phyloP scores from a whole-genome alignment of 2,329 filamentous ascomycete genomes.

The Colletotrichum coccodes region DNA sequence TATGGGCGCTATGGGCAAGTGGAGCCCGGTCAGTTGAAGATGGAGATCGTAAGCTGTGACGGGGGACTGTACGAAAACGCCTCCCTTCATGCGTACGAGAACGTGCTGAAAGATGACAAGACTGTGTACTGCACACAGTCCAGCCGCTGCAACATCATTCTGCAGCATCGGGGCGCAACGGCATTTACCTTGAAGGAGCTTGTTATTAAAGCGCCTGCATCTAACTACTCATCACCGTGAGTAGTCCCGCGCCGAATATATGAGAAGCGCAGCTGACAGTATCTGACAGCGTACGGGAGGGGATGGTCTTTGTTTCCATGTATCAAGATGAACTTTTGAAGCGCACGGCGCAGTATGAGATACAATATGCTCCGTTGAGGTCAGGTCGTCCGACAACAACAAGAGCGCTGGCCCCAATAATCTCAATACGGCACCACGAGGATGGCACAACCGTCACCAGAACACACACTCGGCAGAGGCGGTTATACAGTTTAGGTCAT shows the following conservation, averaged over 20 bases:
- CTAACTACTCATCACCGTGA: slow-evolving; percentile 87
- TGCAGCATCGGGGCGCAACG: slow-evolving; percentile 82
- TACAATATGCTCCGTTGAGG: slow-evolving; percentile 65
- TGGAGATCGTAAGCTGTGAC: slow-evolving; percentile 92
- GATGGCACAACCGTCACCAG: slow-evolving; percentile 60
- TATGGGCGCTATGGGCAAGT: slow-evolving; percentile 92
- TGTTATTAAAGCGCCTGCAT: slow-evolving; percentile 83
- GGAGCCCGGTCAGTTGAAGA: slow-evolving; percentile 80
- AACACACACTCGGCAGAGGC: slow-evolving; percentile 54
- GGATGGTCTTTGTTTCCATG: slow-evolving; percentile 93
- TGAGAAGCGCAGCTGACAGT: slow-evolving; percentile 37
- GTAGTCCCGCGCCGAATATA: slow-evolving; percentile 42
- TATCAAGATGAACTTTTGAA: slow-evolving; percentile 78
- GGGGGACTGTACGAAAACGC: slow-evolving; percentile 78
- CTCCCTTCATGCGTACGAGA: slow-evolving; percentile 75
- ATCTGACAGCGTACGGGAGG: slow-evolving; percentile 79
- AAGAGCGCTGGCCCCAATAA: slow-evolving; percentile 45
- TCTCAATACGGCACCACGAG: slow-evolving; percentile 63
- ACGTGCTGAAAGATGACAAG: slow-evolving; percentile 83
- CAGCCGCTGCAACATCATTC: slow-evolving; percentile 86
- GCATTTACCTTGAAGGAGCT: slow-evolving; percentile 87
- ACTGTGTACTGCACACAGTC: slow-evolving; percentile 92
- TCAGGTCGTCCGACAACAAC: slow-evolving; percentile 34
- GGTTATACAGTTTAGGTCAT: slow-evolving; percentile 54
- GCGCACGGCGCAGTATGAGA: slow-evolving; percentile 79